Base-by-base conservation (phyloP, 2,329 filamentous ascomycete genomes). In the Onygenales sp. region DNA sequence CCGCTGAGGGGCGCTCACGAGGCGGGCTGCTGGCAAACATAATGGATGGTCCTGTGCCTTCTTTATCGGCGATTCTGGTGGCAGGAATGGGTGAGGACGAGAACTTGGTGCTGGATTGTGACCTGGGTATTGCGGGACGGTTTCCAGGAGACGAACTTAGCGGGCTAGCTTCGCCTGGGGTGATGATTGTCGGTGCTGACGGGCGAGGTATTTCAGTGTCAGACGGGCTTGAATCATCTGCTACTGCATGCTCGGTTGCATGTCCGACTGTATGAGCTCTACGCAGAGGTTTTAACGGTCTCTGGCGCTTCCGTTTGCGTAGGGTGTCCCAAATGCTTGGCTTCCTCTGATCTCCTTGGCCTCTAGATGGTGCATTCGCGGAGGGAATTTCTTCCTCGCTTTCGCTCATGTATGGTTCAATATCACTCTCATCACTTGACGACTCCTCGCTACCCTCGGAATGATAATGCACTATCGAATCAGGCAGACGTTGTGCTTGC, bases 1-100 rank as follows among this genome's bases (percentile, higher is more conserved):
- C 46, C 17, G 46, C 9, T 49, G 46, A 13, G 10, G n/a, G 13
- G 11, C 17, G 17, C 5, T 39, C 46, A 17, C 32, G 33, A 66
- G 17, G 69, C 63, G 62, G 60, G 72, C 55, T 64, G 51, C 83
- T 75, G 8, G 81, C 82, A 67, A 93, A 94, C 79, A 87, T 87
- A 57, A 94, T 90, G 1, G 78, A 84, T 1, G 85, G 84, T 0
- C 83, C 85, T 0, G 79, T 74, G 1, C 79, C 81, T 54, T 85
- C 86, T 55, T 86, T 81, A 1, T 75, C 74, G 2, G 81, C 80
- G 21, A 89, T 78, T 56, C 77, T 80, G 2, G 87, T 84, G 58
- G 86, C 81, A 0, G 87, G 88, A 0, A 88, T 82, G 0, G 87
- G 82, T 5, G 81, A 82, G 50, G 85, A 90, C 0, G 84, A 85